These are phyloP conservation scores for Strobilomyces confusus DNA, from an alignment of 768 basidiomycete species.

Conservation along the genomic window DNA sequence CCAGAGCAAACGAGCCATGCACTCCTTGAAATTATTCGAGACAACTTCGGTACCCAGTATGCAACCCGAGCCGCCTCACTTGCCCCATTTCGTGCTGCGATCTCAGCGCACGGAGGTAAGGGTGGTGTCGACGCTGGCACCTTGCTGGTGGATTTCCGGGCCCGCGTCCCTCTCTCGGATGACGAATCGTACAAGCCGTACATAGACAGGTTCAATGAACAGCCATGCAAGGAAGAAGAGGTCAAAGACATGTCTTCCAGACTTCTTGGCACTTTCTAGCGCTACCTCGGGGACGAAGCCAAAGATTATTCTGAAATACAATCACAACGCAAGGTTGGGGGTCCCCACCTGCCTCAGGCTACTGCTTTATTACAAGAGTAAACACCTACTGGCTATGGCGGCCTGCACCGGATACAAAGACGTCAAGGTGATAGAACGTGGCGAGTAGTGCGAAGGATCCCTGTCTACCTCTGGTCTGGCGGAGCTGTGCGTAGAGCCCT, in stretches of 20 bases:
- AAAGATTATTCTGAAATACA: slow-evolving; percentile 9
- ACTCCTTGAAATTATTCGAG: neutral
- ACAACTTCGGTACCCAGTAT: neutral
- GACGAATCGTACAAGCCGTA: slow-evolving; percentile 18
- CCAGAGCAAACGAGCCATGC: neutral
- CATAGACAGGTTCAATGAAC: slow-evolving; percentile 7
- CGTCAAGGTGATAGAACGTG: slow-evolving; percentile 7
- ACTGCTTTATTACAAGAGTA: neutral
- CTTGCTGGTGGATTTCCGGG: neutral
- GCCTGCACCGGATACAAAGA: neutral
- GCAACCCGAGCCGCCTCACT: neutral
- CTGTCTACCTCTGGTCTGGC: neutral
- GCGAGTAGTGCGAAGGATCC: neutral
- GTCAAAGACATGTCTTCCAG: slow-evolving; percentile 12
- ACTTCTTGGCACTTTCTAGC: slow-evolving; percentile 8
- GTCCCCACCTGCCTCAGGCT: neutral
- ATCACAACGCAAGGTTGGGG: neutral
- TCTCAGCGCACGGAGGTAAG: neutral
- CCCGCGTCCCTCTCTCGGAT: neutral
- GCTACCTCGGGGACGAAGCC: slow-evolving; percentile 11
- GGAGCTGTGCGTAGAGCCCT: neutral
- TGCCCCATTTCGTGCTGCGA: neutral
- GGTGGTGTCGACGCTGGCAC: slow-evolving; percentile 2
- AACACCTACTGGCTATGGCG: neutral
- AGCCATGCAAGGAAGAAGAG: slow-evolving; percentile 17